Evolutionary conservation across 164 flowering plant genomes (phyloP).

Genomic region (Tetrastigma voinierianum): DNA sequence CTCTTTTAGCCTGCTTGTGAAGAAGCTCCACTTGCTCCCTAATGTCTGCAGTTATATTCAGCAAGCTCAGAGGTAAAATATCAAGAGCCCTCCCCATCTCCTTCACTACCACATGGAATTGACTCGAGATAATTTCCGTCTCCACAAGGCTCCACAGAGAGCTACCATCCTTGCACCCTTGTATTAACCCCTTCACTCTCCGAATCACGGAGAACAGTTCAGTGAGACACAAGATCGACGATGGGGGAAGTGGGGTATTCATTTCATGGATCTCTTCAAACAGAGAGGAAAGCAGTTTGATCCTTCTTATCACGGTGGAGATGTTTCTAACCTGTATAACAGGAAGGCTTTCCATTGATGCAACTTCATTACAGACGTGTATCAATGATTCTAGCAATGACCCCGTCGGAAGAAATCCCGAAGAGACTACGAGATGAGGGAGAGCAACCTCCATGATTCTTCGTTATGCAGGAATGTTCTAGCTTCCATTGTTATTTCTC

Average conservation of each 20-base stretch:
- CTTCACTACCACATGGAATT: constrained; percentile 46
- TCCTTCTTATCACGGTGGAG: constrained; percentile 47
- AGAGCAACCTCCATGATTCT: constrained; percentile 28
- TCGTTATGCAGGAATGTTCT: constrained; percentile 1
- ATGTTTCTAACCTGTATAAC: constrained; percentile 39
- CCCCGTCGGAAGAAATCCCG: constrained; percentile 54
- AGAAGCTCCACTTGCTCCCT: constrained; percentile 79
- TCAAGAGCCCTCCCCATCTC: constrained; percentile 69
- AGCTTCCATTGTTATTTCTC: constrained; percentile 6
- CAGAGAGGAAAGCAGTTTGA: constrained; percentile 62
- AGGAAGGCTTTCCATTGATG: constrained; percentile 47
- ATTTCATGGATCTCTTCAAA: constrained; percentile 67
- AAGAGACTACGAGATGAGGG: constrained; percentile 34
- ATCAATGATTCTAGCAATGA: constrained; percentile 54
- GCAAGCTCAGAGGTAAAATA: constrained; percentile 61
- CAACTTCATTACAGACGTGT: constrained; percentile 46
- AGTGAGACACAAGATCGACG: constrained; percentile 61
- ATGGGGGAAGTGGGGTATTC: constrained; percentile 48
- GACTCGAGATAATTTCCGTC: constrained; percentile 41
- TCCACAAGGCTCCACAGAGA: constrained; percentile 57
- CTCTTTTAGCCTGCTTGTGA: constrained; percentile 56
- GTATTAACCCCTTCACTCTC: constrained; percentile 43
- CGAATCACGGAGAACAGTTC: constrained; percentile 54
- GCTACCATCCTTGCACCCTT: constrained; percentile 47
- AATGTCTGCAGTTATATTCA: constrained; percentile 44